Evolutionary conservation across 2,329 filamentous ascomycete species (phyloP).

Genomic region (Pseudocercospora macadamiae): DNA sequence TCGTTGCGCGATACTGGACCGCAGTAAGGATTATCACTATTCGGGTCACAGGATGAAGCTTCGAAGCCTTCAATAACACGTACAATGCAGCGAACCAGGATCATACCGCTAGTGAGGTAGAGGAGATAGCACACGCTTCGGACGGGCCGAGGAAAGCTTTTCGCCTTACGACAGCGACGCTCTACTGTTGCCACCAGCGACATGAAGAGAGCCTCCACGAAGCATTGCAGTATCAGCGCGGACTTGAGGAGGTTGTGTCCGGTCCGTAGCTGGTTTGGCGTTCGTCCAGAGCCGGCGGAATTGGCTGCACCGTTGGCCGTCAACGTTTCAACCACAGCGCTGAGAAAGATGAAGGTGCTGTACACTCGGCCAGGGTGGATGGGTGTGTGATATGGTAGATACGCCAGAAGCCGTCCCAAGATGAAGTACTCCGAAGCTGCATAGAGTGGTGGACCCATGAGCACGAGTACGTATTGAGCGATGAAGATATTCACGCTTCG

Average conservation of each 20-base stretch:
- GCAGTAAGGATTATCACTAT: slow-evolving; percentile 31
- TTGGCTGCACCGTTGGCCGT: slow-evolving; percentile 56
- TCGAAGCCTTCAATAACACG: slow-evolving; percentile 56
- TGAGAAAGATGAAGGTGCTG: slow-evolving; percentile 60
- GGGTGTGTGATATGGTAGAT: slow-evolving; percentile 62
- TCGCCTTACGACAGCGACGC: slow-evolving; percentile 40
- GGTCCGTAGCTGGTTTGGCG: slow-evolving; percentile 39
- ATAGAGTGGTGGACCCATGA: slow-evolving; percentile 57
- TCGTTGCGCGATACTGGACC: slow-evolving; percentile 49
- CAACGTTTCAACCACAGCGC: slow-evolving; percentile 55
- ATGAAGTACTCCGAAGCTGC: slow-evolving; percentile 66
- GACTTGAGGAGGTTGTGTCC: slow-evolving; percentile 54
- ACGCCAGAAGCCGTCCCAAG: slow-evolving; percentile 62
- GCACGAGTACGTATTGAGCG: slow-evolving; percentile 44
- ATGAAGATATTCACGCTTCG: slow-evolving; percentile 46
- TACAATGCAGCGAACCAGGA: slow-evolving; percentile 55
- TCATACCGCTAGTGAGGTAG: slow-evolving; percentile 53
- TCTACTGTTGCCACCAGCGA: slow-evolving; percentile 52
- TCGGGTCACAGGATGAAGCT: slow-evolving; percentile 23
- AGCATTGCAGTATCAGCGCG: slow-evolving; percentile 55
- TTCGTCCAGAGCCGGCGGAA: slow-evolving; percentile 47
- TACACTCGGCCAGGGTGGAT: slow-evolving; percentile 62
- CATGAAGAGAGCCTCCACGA: slow-evolving; percentile 54
- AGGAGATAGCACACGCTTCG: slow-evolving; percentile 49
- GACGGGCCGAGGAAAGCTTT: slow-evolving; percentile 47